These are phyloP conservation scores for Chimonanthus praecox DNA, from an alignment of 164 flowering plant species.

Conservation along the genomic window DNA sequence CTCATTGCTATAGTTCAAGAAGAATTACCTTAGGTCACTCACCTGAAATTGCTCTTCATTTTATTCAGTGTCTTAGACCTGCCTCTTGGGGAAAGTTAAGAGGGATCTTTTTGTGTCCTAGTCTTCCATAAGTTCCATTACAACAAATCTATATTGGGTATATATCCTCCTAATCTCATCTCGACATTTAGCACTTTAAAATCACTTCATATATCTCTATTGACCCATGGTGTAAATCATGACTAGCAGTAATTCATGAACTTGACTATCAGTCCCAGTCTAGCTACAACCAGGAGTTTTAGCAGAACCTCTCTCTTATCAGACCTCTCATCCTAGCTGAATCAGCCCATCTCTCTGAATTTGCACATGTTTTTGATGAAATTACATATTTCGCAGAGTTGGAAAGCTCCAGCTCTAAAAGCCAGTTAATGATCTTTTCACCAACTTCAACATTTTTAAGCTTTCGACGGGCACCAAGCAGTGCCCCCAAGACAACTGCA, in stretches of 20 bases:
- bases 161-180: slow-evolving; percentile 18
- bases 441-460: slow-evolving; percentile 37
- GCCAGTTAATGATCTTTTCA: slow-evolving; percentile 38
- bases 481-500: slow-evolving; percentile 48
- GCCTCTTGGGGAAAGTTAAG: neutral
- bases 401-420: slow-evolving; percentile 49
- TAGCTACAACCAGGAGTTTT: slow-evolving; percentile 67
- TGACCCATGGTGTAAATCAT: slow-evolving; percentile 15
- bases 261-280: slow-evolving; percentile 20
- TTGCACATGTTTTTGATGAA: slow-evolving; percentile 61
- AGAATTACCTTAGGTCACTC: neutral
- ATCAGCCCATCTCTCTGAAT: slow-evolving; percentile 50
- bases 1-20: neutral
- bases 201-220: slow-evolving; percentile 16
- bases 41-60: neutral
- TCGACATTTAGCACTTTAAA: slow-evolving; percentile 8
- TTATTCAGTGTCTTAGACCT: neutral
- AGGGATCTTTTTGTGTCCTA: neutral
- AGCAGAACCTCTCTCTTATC: slow-evolving; percentile 44
- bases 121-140: neutral
- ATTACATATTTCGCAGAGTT: slow-evolving; percentile 63
- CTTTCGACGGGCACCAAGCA: slow-evolving; percentile 67
- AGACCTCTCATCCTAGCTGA: slow-evolving; percentile 57
- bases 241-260: slow-evolving; percentile 26
- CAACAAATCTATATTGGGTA: slow-evolving; percentile 7